A percentile compares a stretch with the other conserved stretches of the same genome.
Evolutionary conservation across 148 eudicot genomes (phyloP).

Genomic region (Talinum fruticosum): DNA sequence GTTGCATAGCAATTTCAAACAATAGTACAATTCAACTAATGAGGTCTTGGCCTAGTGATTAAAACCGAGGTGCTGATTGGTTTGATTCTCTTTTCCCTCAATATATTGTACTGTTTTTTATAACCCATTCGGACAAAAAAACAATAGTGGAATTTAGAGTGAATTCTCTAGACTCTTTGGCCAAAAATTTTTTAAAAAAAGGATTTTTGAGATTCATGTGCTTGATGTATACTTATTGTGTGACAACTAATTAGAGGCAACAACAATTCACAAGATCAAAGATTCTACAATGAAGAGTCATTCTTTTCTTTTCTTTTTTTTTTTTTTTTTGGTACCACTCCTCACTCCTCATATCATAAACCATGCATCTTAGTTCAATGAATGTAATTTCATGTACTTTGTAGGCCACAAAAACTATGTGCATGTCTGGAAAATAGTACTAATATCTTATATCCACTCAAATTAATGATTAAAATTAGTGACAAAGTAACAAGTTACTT

Average conservation of each 20-base stretch:
- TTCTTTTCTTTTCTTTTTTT: not conserved
- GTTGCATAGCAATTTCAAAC: not conserved
- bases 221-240: not conserved
- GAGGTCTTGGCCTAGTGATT: too few relatives aligned
- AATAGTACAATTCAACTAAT: too few relatives aligned
- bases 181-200: too few relatives aligned
- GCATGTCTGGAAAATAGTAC: not conserved
- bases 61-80: too few relatives aligned
- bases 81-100: too few relatives aligned
- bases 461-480: too few relatives aligned
- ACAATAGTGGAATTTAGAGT: too few relatives aligned
- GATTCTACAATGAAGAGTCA: not conserved
- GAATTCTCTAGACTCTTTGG: too few relatives aligned
- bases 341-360: not conserved
- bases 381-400: not conserved
- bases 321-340: too few relatives aligned
- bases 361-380: slow-evolving; percentile 23
- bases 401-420: not conserved
- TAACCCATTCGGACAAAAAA: too few relatives aligned
- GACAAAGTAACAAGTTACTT: not conserved
- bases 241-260: slow-evolving; percentile 13
- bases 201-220: not conserved
- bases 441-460: not conserved
- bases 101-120: too few relatives aligned
- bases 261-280: not conserved